Evolutionary conservation across 495 filamentous ascomycete species (phyloP).

Genomic region (Apiosordaria backusii): DNA sequence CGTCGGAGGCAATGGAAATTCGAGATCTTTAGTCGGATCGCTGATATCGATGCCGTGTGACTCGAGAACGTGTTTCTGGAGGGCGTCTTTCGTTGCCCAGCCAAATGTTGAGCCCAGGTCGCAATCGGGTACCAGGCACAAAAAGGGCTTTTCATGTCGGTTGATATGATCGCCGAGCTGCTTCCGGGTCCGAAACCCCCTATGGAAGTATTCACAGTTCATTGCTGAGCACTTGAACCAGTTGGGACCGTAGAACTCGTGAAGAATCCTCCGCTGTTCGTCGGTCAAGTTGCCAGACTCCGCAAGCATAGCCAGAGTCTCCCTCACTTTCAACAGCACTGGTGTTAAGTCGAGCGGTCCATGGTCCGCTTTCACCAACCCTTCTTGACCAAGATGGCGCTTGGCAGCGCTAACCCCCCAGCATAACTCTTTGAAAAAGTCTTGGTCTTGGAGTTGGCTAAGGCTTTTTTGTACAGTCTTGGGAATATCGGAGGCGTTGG

Average conservation of each 20-base stretch:
- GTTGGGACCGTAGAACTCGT: conserved; percentile 34
- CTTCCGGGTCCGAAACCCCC: conserved; percentile 34
- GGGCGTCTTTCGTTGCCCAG: conserved; percentile 31
- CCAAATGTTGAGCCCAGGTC: conserved; percentile 29
- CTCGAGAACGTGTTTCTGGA: conserved; percentile 35
- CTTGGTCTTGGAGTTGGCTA: not conserved
- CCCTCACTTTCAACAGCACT: not conserved
- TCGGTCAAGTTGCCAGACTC: not conserved
- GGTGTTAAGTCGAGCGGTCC: not conserved
- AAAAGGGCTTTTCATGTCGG: conserved; percentile 39
- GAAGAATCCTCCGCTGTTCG: conserved; percentile 7
- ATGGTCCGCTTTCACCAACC: not conserved
- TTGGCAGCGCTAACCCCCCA: not conserved
- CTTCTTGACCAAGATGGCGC: not conserved
- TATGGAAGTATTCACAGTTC: conserved; percentile 40
- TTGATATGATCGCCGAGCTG: conserved; percentile 33
- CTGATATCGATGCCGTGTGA: conserved; percentile 13
- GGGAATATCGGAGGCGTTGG: not conserved
- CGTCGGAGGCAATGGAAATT: conserved; percentile 18
- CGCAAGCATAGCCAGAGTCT: not conserved
- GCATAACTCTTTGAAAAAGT: not conserved
- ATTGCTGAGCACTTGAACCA: conserved; percentile 42
- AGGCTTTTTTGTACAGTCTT: not conserved
- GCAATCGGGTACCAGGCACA: conserved; percentile 36
- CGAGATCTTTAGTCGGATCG: conserved; percentile 10